phyloP scores from a whole-genome alignment of 768 basidiomycete species.

The Leucocoprinus leucothites region DNA sequence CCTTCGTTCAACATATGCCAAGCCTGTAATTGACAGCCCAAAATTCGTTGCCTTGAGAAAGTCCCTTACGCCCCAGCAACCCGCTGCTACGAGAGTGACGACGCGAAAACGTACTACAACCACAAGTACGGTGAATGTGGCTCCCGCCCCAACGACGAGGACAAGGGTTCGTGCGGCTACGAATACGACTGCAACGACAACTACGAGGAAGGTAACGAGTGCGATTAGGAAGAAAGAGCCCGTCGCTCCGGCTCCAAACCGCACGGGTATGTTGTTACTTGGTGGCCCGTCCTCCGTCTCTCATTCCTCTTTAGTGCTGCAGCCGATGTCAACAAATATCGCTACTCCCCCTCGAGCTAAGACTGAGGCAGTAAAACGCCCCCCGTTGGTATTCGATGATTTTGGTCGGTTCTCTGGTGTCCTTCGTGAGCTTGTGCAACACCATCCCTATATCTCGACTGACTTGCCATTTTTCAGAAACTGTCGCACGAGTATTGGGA shows the following conservation, averaged over 20 bases:
- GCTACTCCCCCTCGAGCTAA: constrained; percentile 24
- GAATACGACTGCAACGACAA: constrained; percentile 19
- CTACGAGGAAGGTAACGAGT: constrained; percentile 22
- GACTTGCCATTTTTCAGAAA: not conserved
- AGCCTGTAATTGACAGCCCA: constrained; percentile 15
- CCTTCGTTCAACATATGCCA: constrained; percentile 23
- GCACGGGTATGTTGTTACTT: constrained; percentile 26
- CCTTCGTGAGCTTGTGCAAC: constrained; percentile 44
- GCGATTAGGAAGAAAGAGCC: constrained; percentile 23
- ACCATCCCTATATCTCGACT: not conserved
- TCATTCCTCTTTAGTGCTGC: constrained; percentile 24
- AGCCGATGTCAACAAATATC: constrained; percentile 26
- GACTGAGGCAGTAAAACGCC: constrained; percentile 14
- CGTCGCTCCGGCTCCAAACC: constrained; percentile 43
- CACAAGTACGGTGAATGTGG: constrained; percentile 17
- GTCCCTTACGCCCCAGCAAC: not conserved
- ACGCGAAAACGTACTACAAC: constrained; percentile 3
- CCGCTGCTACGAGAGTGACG: not conserved
- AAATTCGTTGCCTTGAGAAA: constrained; percentile 19
- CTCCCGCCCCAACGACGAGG: constrained; percentile 17
- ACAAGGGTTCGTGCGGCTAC: constrained; percentile 13
- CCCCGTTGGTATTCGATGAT: constrained; percentile 32
- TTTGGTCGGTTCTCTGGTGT: constrained; percentile 42
- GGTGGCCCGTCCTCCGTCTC: not conserved
- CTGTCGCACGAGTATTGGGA: constrained; percentile 51